A percentile compares a stretch with the other conserved stretches of the same genome.
Conservation (phyloP, 1,284 basidiomycete genomes). For the Schizopora paradoxa region DNA sequence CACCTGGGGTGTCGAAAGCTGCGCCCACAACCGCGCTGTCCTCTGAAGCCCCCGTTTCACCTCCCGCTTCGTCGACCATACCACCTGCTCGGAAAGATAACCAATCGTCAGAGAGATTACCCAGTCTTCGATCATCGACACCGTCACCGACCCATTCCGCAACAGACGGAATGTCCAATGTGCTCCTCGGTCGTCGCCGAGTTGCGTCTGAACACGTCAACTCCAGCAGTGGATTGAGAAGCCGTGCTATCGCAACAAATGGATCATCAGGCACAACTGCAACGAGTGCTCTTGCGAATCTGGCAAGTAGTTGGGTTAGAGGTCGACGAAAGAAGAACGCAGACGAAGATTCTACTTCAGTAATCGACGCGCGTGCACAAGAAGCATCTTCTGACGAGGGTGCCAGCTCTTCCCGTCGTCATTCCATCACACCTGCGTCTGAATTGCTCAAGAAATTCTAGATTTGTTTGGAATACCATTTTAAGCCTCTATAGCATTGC, state of each 20-base stretch:
- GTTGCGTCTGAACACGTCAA: conserved; percentile 15
- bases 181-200: conserved; percentile 11
- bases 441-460: conserved; percentile 6
- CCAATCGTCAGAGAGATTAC: neutral
- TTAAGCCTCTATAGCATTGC: too few species aligned
- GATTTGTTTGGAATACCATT: too few species aligned
- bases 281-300: conserved; percentile 12
- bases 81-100: conserved; percentile 4
- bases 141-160: conserved; percentile 16
- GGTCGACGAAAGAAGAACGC: conserved; percentile 10
- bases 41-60: conserved; percentile 16
- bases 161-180: conserved; percentile 17
- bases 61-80: conserved; percentile 6
- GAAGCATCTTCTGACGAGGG: neutral
- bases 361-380: neutral
- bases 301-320: conserved; percentile 7
- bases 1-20: conserved; percentile 9
- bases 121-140: conserved; percentile 4
- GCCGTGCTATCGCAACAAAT: neutral
- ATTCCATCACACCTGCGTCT: conserved; percentile 5
- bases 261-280: conserved; percentile 4
- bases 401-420: neutral
- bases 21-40: conserved; percentile 17
- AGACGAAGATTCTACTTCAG: neutral
- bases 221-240: too few species aligned